Evolutionary conservation across 2,329 filamentous ascomycete genomes (phyloP), one percentile per base, ranked within the genome.

Genomic region (Teratosphaeria pseudoeucalypti): DNA sequence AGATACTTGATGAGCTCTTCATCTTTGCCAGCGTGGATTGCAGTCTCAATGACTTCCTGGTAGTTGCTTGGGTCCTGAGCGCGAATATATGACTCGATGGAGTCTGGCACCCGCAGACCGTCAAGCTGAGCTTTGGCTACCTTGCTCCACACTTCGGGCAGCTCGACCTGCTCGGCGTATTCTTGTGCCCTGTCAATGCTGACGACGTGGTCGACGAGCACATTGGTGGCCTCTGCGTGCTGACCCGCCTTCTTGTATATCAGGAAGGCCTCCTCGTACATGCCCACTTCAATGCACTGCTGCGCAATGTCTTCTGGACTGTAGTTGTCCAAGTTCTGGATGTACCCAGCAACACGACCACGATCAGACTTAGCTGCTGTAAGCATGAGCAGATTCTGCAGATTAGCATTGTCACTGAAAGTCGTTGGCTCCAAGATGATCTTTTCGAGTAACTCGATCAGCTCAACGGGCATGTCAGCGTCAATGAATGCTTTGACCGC

Each of bases 391-490:
- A 99, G 78, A 75, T 99, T 99, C 77, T 99, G 95, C 60, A 99
- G 81, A 73, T 90, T 96, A 70, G 90, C 85, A 76, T 99, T 99
- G 77, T 99, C 95, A 69, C 90, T 96, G 81, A 99, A 99, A 5
- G 90, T 90, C 4, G 92, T 95, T n/a, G 94, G 95, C 80, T 99
- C 94, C n/a, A 99, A 80, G 34, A 99, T 92, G 66, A 99, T 99
- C 85, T 97, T 99, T 81, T 99, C 95, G 19, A 99, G 83, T 43
- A 99, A 84, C 75, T 99, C 95, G 69, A 99, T 97, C 57, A 99
- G 83, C 79, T 99, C 94, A 4, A 87, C 86, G 9, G 94, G 94
- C 66, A 99, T 81, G 71, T 99, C 94, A 59, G 89, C 89, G 65
- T 88, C 86, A 57, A 99, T 85, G 81, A 99, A 95, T 52, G 92